These are phyloP conservation scores for Ceratobasidium sp. DNA, from an alignment of 1,284 basidiomycete genomes.

Conservation along the genomic window DNA sequence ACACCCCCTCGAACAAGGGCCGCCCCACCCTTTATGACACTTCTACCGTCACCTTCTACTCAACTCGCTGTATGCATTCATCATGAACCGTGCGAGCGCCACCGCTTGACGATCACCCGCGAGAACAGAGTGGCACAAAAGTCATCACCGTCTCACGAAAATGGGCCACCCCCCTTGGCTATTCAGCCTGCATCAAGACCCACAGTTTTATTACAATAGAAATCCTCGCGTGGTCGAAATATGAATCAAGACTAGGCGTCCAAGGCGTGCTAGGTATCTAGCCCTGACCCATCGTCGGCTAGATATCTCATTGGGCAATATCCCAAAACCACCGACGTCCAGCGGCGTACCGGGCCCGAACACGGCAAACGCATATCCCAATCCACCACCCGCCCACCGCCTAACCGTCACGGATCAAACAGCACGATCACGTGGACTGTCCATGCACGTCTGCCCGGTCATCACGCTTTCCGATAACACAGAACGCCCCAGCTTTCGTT, in stretches of 20 bases:
- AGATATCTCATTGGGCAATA: not conserved
- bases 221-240: not conserved
- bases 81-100: not conserved
- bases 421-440: constrained; percentile 1
- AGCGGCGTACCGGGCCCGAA: not conserved
- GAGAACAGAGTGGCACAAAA: constrained; percentile 10
- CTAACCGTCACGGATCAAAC: not conserved
- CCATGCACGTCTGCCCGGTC: not conserved
- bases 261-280: not conserved
- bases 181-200: not conserved
- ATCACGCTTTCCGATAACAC: not conserved
- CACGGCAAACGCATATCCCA: not conserved
- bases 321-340: not conserved
- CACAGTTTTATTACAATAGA: not conserved
- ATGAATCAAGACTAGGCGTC: no score
- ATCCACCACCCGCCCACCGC: not conserved
- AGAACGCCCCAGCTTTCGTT: not conserved
- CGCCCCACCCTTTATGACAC: not conserved
- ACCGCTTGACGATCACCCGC: not conserved
- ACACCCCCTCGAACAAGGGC: constrained; percentile 8
- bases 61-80: not conserved
- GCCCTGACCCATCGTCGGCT: not conserved
- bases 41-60: no score
- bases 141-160: not conserved
- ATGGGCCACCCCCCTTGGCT: not conserved